Evolutionary conservation across 805 yeast species (phyloP), one percentile per base, ranked within the genome.

Genomic region (Metschnikowia hibisci): DNA sequence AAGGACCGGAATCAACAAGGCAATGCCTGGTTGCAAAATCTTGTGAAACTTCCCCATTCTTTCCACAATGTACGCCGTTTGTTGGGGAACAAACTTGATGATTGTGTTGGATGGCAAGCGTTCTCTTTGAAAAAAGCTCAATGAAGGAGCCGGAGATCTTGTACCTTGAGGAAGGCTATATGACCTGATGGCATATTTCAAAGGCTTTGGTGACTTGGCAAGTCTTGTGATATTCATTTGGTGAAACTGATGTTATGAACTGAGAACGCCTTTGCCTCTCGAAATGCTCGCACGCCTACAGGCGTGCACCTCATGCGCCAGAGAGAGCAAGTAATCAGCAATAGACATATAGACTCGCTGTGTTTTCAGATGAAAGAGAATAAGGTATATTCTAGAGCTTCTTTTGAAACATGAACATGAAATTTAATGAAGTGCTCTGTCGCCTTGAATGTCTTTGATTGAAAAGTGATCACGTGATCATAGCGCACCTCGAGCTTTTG

Each of bases 61-160:
- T 63, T 87, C 96, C 14, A 87, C 95, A 14, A 87, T 79, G 89
- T 93, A 87, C 3, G 95, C 95, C 15, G 87, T 82, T 63, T 87
- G 95, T 61, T 87, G 95, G 2, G 96, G 96, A 12, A 87, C 95
- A 60, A 87, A 87, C 53, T 86, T 71, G 31, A 85, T 63, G 4
- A 84, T 62, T 2, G 93, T 85, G 62, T 85, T 85, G 13, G 87
- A 67, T n/a, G 95, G 95, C 41, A 84, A 64, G 43, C 75, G 68
- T 38, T 77, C 78, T 39, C 71, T 73, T 58, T 81, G 87, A 62
- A 82, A 82, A 57, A 72, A 82, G 33, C 73, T 78, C 55, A 80
- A 52, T 11, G 58, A 41, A 11, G 50, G 42, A n/a, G 49, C 41
- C 6, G 46, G 48, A 4, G 40, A 12, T 12, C 44, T 41, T 13